Conservation (phyloP, 2,329 filamentous ascomycete genomes). For the Salinomyces thailandicus region DNA sequence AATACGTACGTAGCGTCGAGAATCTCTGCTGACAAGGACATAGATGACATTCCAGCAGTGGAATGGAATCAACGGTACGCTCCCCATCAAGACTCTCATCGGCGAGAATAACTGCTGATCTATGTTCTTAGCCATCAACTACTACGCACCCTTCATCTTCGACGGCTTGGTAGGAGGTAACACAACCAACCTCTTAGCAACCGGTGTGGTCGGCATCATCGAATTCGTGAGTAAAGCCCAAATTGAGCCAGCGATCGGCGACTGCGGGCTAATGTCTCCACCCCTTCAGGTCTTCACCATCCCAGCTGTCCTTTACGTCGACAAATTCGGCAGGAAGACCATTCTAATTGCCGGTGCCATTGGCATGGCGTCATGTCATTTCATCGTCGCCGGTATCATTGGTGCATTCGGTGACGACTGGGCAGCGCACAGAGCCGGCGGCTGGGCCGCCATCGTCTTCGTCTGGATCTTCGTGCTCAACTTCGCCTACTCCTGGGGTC, state of each 20-base stretch:
- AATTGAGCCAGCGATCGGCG: too few species aligned
- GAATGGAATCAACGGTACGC: slow-evolving; percentile 18
- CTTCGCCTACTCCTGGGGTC: slow-evolving; percentile 65
- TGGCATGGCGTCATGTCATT: slow-evolving; percentile 39
- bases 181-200: slow-evolving; percentile 51
- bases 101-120: background rate
- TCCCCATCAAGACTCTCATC: background rate
- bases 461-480: slow-evolving; percentile 65
- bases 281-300: slow-evolving; percentile 49
- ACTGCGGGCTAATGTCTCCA: too few species aligned
- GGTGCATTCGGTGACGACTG: slow-evolving; percentile 53
- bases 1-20: background rate
- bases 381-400: slow-evolving; percentile 35
- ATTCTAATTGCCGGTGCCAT: slow-evolving; percentile 29
- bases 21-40: too few species aligned
- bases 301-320: slow-evolving; percentile 55
- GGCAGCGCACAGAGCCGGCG: slow-evolving; percentile 46
- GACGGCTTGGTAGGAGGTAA: slow-evolving; percentile 35
- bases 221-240: too few species aligned
- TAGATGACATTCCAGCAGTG: slow-evolving; percentile 45
- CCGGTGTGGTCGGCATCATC: slow-evolving; percentile 60
- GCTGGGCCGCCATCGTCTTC: slow-evolving; percentile 58
- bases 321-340: slow-evolving; percentile 37
- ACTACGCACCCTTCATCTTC: slow-evolving; percentile 44
- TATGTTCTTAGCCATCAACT: slow-evolving; percentile 25